These are phyloP conservation scores for Saccharomyces paradoxus DNA, from an alignment of 805 yeast genomes.

Conservation along the genomic window DNA sequence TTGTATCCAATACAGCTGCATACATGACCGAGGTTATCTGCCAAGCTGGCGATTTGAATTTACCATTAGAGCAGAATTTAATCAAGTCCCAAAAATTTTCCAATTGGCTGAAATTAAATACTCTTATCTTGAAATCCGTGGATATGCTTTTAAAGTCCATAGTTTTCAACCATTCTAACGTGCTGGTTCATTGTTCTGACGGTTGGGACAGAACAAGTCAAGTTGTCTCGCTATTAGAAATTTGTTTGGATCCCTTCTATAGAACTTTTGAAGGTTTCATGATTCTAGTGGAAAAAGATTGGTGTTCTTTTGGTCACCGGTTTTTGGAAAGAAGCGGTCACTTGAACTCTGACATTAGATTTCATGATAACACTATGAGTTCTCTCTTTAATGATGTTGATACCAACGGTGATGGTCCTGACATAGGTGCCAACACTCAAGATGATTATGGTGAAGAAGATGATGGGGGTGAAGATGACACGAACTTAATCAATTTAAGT, in stretches of 20 bases:
- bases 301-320: slow-evolving; percentile 91
- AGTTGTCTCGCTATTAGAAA: slow-evolving; percentile 69
- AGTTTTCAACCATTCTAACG: slow-evolving; percentile 72
- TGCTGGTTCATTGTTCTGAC: slow-evolving; percentile 89
- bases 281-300: slow-evolving; percentile 81
- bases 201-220: slow-evolving; percentile 99
- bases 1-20: slow-evolving; percentile 76
- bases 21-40: slow-evolving; percentile 51
- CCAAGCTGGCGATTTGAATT: slow-evolving; percentile 56
- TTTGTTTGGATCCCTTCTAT: slow-evolving; percentile 84
- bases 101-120: slow-evolving; percentile 71
- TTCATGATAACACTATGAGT: slow-evolving; percentile 33
- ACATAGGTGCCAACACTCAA: background rate
- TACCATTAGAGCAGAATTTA: slow-evolving; percentile 45
- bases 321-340: slow-evolving; percentile 80
- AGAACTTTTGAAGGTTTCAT: slow-evolving; percentile 85
- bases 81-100: slow-evolving; percentile 41
- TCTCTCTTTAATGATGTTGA: background rate
- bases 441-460: background rate
- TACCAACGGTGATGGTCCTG: background rate
- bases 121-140: slow-evolving; percentile 62
- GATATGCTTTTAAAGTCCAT: slow-evolving; percentile 75
- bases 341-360: slow-evolving; percentile 46
- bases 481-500: background rate
- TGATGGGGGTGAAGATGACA: background rate